These are phyloP conservation scores for Xylaria sp. DNA, from an alignment of 2,329 filamentous ascomycete species.

Conservation along the genomic window DNA sequence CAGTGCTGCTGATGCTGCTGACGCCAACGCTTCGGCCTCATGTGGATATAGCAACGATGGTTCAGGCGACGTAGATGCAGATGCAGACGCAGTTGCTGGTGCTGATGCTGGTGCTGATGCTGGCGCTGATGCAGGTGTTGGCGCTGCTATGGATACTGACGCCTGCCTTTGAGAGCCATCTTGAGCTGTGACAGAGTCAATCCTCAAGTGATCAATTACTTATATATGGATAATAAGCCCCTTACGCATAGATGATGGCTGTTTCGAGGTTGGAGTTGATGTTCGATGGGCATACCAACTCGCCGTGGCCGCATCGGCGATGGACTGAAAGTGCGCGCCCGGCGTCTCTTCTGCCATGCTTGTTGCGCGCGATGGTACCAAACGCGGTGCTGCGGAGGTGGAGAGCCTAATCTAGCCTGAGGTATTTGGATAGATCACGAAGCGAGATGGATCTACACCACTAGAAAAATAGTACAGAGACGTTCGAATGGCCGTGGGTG, in stretches of 20 bases:
- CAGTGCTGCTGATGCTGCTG: background rate
- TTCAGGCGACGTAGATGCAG: constrained; percentile 1
- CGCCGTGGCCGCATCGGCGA: constrained; percentile 43
- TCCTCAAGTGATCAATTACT: background rate
- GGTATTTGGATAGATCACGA: too few species aligned
- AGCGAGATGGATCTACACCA: too few species aligned
- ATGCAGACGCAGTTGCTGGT: background rate
- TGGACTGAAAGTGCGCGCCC: constrained; percentile 38
- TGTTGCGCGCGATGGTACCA: background rate
- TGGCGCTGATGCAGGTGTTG: constrained; percentile 1
- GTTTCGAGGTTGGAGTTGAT: constrained; percentile 32
- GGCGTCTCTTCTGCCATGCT: constrained; percentile 35
- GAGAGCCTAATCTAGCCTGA: background rate
- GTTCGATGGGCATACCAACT: constrained; percentile 44
- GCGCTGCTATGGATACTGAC: background rate
- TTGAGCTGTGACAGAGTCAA: constrained; percentile 15
- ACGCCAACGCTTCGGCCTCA: background rate
- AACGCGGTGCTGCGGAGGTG: too few species aligned
- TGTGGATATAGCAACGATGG: constrained; percentile 10
- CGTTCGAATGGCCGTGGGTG: too few species aligned
- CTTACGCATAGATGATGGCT: constrained; percentile 37
- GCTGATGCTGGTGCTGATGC: constrained; percentile 4
- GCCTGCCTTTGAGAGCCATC: constrained; percentile 4
- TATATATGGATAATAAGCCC: background rate
- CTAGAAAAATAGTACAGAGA: too few species aligned